Evolutionary conservation across 768 basidiomycete species (phyloP).

Genomic region (Clavulina sp.): DNA sequence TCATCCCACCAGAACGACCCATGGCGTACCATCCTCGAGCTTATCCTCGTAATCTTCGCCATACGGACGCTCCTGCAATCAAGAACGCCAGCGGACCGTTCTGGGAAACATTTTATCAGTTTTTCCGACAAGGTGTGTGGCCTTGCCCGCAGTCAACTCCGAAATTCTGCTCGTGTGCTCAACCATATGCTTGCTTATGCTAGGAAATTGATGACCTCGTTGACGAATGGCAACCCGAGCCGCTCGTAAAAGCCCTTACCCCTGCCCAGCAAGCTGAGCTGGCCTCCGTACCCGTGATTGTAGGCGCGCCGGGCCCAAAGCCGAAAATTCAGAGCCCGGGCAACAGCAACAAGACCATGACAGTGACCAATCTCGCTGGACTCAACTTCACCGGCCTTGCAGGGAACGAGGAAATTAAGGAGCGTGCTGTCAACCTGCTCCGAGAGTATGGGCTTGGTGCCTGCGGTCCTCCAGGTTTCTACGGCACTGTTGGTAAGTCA

Average conservation of each 20-base stretch:
- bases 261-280: slow-evolving; percentile 48
- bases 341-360: too few species aligned
- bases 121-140: slow-evolving; percentile 65
- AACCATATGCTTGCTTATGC: neutral
- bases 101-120: slow-evolving; percentile 76
- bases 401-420: slow-evolving; percentile 74
- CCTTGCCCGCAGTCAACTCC: neutral
- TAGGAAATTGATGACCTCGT: slow-evolving; percentile 96
- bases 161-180: neutral
- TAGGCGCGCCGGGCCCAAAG: slow-evolving; percentile 67
- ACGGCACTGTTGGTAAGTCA: slow-evolving; percentile 75
- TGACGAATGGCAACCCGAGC: slow-evolving; percentile 84
- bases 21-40: slow-evolving; percentile 73
- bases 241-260: slow-evolving; percentile 47
- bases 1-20: slow-evolving; percentile 96
- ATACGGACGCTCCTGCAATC: slow-evolving; percentile 81
- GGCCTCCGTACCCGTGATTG: slow-evolving; percentile 54
- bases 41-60: slow-evolving; percentile 75
- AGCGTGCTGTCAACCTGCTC: slow-evolving; percentile 66
- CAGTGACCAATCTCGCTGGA: slow-evolving; percentile 69
- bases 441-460: slow-evolving; percentile 83
- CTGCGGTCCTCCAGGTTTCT: slow-evolving; percentile 94
- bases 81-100: slow-evolving; percentile 69
- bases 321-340: slow-evolving; percentile 57
- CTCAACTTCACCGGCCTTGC: slow-evolving; percentile 85